Evolutionary conservation across 1,284 basidiomycete genomes (phyloP).

Genomic region (Peniophora sp.): DNA sequence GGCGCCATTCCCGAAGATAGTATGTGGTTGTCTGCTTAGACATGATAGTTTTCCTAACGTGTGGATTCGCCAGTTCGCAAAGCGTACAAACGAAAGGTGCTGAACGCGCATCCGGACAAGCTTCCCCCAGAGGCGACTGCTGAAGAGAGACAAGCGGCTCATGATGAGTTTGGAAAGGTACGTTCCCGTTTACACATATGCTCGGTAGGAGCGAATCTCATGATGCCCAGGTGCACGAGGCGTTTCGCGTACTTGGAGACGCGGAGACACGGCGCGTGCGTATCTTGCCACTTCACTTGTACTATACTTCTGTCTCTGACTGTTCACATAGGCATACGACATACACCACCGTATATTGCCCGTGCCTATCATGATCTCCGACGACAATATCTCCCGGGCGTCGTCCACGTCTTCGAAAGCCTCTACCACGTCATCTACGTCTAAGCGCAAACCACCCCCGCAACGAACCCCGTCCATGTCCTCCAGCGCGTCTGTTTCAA

Average conservation of each 20-base stretch:
- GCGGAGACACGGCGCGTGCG: conserved; percentile 48
- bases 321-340: conserved; percentile 44
- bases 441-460: not conserved
- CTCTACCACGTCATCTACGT: conserved; percentile 7
- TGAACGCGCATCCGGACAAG: conserved; percentile 49
- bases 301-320: not conserved
- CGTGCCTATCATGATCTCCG: conserved; percentile 19
- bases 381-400: conserved; percentile 3
- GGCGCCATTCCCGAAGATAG: conserved; percentile 19
- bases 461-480: not conserved
- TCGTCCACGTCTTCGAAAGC: not conserved
- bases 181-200: not conserved
- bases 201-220: not conserved
- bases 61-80: conserved; percentile 39
- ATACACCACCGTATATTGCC: conserved; percentile 15
- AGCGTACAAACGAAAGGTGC: conserved; percentile 51
- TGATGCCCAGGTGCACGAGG: conserved; percentile 40
- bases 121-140: conserved; percentile 22
- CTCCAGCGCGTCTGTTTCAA: not conserved
- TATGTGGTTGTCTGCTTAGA: not conserved
- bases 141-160: conserved; percentile 19
- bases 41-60: not conserved
- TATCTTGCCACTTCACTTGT: not conserved
- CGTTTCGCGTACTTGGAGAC: conserved; percentile 50
- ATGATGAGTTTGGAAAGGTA: conserved; percentile 24